phyloP scores from a whole-genome alignment of 202 grass and related monocot genomes.

The Schoenoplectus tabernaemontani region DNA sequence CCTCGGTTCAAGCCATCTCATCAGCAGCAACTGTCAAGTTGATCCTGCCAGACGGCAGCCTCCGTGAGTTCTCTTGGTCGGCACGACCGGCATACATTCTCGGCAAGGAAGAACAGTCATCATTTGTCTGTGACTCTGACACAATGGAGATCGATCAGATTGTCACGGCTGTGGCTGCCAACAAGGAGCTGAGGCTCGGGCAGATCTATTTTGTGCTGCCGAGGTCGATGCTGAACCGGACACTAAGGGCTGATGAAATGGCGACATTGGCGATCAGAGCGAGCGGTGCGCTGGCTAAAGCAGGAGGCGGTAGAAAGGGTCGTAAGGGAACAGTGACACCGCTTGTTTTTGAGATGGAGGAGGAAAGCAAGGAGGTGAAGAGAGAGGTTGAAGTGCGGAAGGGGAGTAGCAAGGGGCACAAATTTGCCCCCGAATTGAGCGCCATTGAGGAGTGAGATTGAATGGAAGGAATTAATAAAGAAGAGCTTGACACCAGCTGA shows the following conservation, averaged over 20 bases:
- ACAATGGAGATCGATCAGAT: constrained; percentile 51
- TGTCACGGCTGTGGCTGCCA: constrained; percentile 22
- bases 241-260: constrained; percentile 42
- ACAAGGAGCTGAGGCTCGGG: constrained; percentile 45
- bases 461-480: background rate
- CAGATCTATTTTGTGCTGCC: constrained; percentile 90
- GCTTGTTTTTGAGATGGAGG: constrained; percentile 43
- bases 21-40: constrained; percentile 40
- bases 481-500: background rate
- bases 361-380: constrained; percentile 14
- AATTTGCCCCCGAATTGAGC: constrained; percentile 47
- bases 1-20: constrained; percentile 25
- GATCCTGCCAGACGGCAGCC: constrained; percentile 46
- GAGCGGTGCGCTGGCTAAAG: constrained; percentile 42
- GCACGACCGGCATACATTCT: constrained; percentile 31
- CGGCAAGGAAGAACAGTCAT: constrained; percentile 26
- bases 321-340: constrained; percentile 31
- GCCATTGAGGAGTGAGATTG: constrained; percentile 49
- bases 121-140: constrained; percentile 81
- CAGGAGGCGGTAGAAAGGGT: background rate
- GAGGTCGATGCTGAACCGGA: constrained; percentile 30
- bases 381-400: background rate
- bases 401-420: constrained; percentile 21
- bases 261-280: constrained; percentile 56
- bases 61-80: constrained; percentile 40